Conservation (phyloP, 2,329 filamentous ascomycete species). For the Aspergillus sclerotialis region DNA sequence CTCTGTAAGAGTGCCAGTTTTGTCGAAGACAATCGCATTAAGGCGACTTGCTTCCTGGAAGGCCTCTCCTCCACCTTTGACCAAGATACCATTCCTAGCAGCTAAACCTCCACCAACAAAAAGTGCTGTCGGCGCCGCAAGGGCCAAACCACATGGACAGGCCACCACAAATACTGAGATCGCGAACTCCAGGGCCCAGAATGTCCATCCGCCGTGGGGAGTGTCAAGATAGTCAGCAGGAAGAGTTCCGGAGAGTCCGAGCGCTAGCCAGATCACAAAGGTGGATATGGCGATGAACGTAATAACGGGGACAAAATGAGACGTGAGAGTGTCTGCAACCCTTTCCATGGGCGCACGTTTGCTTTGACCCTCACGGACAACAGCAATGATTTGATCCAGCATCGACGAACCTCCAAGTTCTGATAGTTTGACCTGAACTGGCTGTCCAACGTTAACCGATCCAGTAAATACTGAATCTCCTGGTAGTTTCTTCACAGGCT, state of each 20-base stretch:
- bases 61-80: conserved; percentile 76
- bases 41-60: conserved; percentile 77
- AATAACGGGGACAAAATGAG: conserved; percentile 44
- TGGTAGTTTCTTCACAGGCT: conserved; percentile 34
- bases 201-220: conserved; percentile 44
- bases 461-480: conserved; percentile 41
- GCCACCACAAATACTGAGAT: conserved; percentile 84
- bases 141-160: conserved; percentile 74
- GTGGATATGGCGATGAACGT: conserved; percentile 42
- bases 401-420: conserved; percentile 42
- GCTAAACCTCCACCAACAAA: conserved; percentile 77
- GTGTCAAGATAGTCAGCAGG: conserved; percentile 45
- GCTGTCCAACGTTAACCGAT: conserved; percentile 42
- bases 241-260: conserved; percentile 37
- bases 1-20: conserved; percentile 75
- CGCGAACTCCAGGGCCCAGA: conserved; percentile 56
- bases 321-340: conserved; percentile 41
- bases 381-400: conserved; percentile 43
- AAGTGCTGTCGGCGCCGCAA: conserved; percentile 81
- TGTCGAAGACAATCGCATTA: conserved; percentile 78
- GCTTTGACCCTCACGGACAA: conserved; percentile 44
- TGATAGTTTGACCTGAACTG: conserved; percentile 37
- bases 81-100: conserved; percentile 71
- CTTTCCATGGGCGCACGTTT: conserved; percentile 43
- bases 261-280: conserved; percentile 40